phyloP scores from a whole-genome alignment of 352 stramenopile genomes.

The Albugo laibachii region DNA sequence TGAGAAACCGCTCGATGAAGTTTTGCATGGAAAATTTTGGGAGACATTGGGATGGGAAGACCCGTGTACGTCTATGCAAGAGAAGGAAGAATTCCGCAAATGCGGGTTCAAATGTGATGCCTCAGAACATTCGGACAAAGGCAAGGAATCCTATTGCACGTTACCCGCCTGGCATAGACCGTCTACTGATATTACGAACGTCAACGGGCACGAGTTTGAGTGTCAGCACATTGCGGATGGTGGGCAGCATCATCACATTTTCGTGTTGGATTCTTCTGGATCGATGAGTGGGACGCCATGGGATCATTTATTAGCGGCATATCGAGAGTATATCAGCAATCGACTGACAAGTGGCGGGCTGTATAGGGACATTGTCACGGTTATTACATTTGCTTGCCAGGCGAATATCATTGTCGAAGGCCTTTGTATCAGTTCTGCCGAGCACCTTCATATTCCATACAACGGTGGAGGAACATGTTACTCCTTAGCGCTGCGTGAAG shows the following conservation, averaged over 20 bases:
- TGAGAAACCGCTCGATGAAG: conserved; percentile 28
- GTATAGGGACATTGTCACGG: conserved; percentile 36
- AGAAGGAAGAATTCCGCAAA: conserved; percentile 41
- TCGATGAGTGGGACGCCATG: conserved; percentile 50
- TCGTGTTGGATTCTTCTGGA: conserved; percentile 58
- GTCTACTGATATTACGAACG: conserved; percentile 1
- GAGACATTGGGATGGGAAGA: conserved; percentile 57
- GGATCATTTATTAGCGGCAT: conserved; percentile 29
- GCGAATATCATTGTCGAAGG: conserved; percentile 28
- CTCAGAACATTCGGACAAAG: conserved; percentile 29
- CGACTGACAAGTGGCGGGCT: conserved; percentile 25
- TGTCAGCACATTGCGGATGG: conserved; percentile 33
- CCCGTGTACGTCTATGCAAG: conserved; percentile 27
- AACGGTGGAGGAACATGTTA: conserved; percentile 31
- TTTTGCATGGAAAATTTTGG: conserved; percentile 63
- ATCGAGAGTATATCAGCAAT: conserved; percentile 44
- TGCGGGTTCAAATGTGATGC: conserved; percentile 56
- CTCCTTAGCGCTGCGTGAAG: conserved; percentile 21
- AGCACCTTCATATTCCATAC: conserved; percentile 11
- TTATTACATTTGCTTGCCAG: conserved; percentile 39
- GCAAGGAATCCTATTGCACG: conserved; percentile 25
- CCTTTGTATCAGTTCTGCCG: conserved; percentile 23
- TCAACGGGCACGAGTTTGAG: conserved; percentile 43
- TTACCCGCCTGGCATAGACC: conserved; percentile 41
- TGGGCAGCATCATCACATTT: conserved; percentile 49